Percentiles rank a stretch among this genome's conserved stretches.
These are phyloP conservation scores for Nepenthes alata DNA, from an alignment of 179 eudicot genomes.

Conservation along the genomic window DNA sequence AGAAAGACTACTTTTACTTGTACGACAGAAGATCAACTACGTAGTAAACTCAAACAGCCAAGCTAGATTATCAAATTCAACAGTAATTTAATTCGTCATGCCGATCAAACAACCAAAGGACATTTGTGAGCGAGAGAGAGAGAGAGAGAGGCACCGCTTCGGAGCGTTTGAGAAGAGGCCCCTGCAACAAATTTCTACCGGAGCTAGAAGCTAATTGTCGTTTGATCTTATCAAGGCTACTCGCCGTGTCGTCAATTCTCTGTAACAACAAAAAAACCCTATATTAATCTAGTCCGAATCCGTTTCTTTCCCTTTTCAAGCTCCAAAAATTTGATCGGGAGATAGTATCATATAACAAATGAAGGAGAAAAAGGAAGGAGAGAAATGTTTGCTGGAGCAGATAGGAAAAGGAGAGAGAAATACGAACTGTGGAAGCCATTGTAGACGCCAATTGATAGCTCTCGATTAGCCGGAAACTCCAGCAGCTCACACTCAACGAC, in stretches of 20 bases:
- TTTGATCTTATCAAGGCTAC: conserved; percentile 80
- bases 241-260: conserved; percentile 52
- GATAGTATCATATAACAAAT: neutral
- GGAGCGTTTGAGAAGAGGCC: conserved; percentile 95
- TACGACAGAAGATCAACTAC: no score
- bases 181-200: conserved; percentile 75
- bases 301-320: neutral
- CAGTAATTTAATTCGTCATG: neutral
- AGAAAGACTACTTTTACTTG: no score
- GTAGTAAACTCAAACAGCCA: no score
- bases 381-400: neutral
- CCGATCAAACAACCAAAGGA: neutral
- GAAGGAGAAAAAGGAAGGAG: neutral
- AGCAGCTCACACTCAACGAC: no score
- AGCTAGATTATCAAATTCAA: neutral
- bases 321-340: neutral
- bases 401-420: neutral
- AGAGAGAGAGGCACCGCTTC: conserved; percentile 49
- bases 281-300: neutral
- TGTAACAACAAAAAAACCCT: conserved; percentile 11
- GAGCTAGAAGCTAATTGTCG: conserved; percentile 77
- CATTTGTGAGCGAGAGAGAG: neutral
- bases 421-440: neutral
- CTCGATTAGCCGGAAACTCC: no score
- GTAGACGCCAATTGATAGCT: neutral